Evolutionary conservation across 2,329 filamentous ascomycete species (phyloP).

Genomic region (Pseudogymnoascus sp.): DNA sequence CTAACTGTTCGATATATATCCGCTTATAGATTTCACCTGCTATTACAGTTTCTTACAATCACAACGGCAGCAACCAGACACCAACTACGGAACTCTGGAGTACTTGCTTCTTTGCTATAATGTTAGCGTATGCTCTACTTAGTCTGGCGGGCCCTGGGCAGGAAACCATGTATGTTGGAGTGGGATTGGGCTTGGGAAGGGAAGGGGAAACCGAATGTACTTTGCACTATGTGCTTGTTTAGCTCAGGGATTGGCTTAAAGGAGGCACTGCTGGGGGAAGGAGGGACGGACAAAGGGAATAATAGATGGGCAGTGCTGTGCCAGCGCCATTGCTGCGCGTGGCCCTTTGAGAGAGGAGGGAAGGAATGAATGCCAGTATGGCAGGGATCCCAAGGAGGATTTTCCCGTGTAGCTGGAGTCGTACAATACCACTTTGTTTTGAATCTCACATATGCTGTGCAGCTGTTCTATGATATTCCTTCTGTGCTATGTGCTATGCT

Average conservation of each 20-base stretch:
- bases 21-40: conserved; percentile 5
- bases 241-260: background rate
- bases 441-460: background rate
- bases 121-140: background rate
- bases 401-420: conserved; percentile 4
- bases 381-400: background rate
- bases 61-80: background rate
- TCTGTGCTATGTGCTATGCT: background rate
- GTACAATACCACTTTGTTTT: conserved; percentile 8
- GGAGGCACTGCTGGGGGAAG: background rate
- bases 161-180: conserved; percentile 2
- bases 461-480: background rate
- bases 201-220: background rate
- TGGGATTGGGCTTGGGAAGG: background rate
- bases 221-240: background rate
- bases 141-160: background rate
- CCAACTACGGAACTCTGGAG: background rate
- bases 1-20: conserved; percentile 5
- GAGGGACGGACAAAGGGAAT: background rate
- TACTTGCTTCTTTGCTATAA: background rate
- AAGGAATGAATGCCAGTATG: background rate
- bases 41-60: background rate
- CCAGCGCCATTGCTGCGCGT: background rate
- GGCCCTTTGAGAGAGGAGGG: background rate
- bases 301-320: background rate